Conservation (phyloP, 495 filamentous ascomycete genomes). For the Hypoxylon intermedium region DNA sequence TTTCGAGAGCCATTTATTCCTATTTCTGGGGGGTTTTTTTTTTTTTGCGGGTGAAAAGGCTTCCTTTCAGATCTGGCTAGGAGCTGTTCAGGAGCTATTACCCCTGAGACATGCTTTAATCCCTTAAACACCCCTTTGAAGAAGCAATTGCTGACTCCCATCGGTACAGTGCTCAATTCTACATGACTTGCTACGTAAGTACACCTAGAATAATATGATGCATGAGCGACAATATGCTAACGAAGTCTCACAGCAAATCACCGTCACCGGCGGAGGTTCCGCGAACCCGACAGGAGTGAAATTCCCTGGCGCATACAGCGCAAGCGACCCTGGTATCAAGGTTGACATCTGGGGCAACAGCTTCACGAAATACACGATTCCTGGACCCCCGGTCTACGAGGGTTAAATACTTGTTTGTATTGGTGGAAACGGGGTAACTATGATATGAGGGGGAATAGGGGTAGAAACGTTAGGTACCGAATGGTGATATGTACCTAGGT, state of each 20-base stretch:
- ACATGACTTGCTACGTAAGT: constrained; percentile 58
- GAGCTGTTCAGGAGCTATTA: too few relatives aligned
- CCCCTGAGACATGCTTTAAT: too few relatives aligned
- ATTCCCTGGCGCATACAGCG: constrained; percentile 60
- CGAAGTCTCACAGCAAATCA: constrained; percentile 44
- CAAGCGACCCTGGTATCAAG: constrained; percentile 59
- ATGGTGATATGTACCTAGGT: too few relatives aligned
- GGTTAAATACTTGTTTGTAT: constrained; percentile 1
- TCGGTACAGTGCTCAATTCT: constrained; percentile 61
- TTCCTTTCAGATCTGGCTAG: too few relatives aligned
- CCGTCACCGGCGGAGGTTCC: constrained; percentile 46
- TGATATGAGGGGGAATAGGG: neutral
- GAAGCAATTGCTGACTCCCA: too few relatives aligned
- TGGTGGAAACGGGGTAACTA: too few relatives aligned
- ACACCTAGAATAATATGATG: neutral
- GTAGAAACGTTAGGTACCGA: neutral
- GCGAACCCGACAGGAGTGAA: constrained; percentile 50
- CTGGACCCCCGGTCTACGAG: constrained; percentile 25
- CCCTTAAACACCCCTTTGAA: too few relatives aligned
- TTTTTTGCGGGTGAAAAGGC: too few relatives aligned
- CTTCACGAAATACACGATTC: constrained; percentile 35
- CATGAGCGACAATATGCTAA: too few relatives aligned
- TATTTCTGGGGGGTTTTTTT: too few relatives aligned
- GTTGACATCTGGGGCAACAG: constrained; percentile 54
- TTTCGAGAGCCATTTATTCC: too few relatives aligned